These are phyloP conservation scores for Lipomyces sp. DNA, from an alignment of 805 yeast genomes.

Conservation along the genomic window DNA sequence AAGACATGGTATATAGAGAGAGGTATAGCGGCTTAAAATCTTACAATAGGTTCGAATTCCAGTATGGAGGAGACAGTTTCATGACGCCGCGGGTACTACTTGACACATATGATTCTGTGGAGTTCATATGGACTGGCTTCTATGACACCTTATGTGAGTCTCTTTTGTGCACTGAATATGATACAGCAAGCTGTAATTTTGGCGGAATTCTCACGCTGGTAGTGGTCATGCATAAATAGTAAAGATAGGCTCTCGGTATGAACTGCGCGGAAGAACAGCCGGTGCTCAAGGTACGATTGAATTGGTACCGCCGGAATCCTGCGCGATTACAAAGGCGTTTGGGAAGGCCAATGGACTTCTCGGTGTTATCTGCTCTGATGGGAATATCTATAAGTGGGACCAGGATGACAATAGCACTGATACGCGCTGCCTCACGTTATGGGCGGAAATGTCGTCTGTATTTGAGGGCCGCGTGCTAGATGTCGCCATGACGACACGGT, in stretches of 20 bases:
- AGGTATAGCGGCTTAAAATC: too few relatives aligned
- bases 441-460: too few relatives aligned
- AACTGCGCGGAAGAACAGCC: conserved; percentile 15
- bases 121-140: conserved; percentile 19
- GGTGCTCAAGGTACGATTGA: conserved; percentile 2
- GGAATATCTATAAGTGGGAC: too few relatives aligned
- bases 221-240: conserved; percentile 1
- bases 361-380: too few relatives aligned
- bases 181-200: too few relatives aligned
- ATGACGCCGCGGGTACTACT: conserved; percentile 11
- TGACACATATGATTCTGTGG: background rate
- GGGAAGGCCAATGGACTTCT: conserved; percentile 17
- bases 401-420: too few relatives aligned
- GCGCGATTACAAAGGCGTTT: conserved; percentile 3
- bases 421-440: too few relatives aligned
- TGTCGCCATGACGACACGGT: too few relatives aligned
- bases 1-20: too few relatives aligned
- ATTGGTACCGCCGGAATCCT: conserved; percentile 1
- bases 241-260: conserved; percentile 7
- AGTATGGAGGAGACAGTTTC: background rate
- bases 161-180: background rate
- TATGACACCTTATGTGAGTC: conserved; percentile 9
- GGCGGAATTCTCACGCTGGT: too few relatives aligned
- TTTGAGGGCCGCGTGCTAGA: too few relatives aligned
- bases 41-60: background rate